A percentile compares a stretch with the other conserved stretches of the same genome.
Evolutionary conservation across 805 yeast genomes (phyloP).

Genomic region (Yamadazyma laniorum): DNA sequence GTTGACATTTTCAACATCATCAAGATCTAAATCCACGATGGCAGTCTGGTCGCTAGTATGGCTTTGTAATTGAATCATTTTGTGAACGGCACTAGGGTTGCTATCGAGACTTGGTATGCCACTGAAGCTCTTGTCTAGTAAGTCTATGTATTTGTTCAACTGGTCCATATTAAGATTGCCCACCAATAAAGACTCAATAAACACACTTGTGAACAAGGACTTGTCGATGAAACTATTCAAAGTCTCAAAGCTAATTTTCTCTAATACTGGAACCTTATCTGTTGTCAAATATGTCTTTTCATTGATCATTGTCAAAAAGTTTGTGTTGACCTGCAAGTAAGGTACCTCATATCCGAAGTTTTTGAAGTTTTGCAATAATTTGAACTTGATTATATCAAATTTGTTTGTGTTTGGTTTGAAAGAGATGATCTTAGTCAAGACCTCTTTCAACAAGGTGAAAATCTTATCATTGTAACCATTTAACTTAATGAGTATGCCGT

Average conservation of each 20-base stretch:
- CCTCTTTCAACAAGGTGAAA: constrained; percentile 56
- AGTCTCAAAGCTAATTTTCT: constrained; percentile 46
- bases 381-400: constrained; percentile 67
- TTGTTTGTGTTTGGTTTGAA: constrained; percentile 56
- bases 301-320: constrained; percentile 62
- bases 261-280: constrained; percentile 54
- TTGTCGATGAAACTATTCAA: constrained; percentile 48
- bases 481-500: constrained; percentile 66
- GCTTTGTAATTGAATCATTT: constrained; percentile 31
- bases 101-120: constrained; percentile 27
- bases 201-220: constrained; percentile 51
- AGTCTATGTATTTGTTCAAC: constrained; percentile 24
- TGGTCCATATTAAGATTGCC: constrained; percentile 66
- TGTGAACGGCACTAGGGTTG: constrained; percentile 27
- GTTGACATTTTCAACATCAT: constrained; percentile 53
- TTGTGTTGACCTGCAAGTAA: constrained; percentile 68
- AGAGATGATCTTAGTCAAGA: constrained; percentile 51
- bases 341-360: constrained; percentile 77
- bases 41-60: constrained; percentile 26
- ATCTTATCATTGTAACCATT: constrained; percentile 86
- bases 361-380: constrained; percentile 55
- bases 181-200: constrained; percentile 67
- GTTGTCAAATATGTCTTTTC: constrained; percentile 66
- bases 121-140: constrained; percentile 24
- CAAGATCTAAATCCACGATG: constrained; percentile 11